Evolutionary conservation across 106 monocot genomes (phyloP), one percentile per base, ranked within the genome.

Genomic region (Agapanthus africanus): DNA sequence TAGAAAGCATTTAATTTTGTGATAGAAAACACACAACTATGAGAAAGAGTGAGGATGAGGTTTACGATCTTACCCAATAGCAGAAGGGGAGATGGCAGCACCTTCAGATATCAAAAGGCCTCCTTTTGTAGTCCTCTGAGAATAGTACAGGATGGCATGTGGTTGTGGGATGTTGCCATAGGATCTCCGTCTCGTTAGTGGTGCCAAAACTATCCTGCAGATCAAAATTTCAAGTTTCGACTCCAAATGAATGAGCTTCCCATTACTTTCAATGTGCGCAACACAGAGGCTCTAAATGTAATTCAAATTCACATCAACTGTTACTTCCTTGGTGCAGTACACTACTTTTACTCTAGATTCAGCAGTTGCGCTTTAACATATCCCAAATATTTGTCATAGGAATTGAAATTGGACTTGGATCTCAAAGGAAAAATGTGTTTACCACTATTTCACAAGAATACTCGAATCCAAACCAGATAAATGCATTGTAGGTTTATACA

Each of bases 11-110:
- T 46, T 5, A 46, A 7, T 8, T 14, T 5, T 14, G 46, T 46
- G 14, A n/a, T 15, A 46, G 6, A 14, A 8, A 46, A 46, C 46
- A 46, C 11, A 46, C 2, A 46, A 52, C 22, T 32, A 59, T 61
- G 32, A 32, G 18, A 61, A 27, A 32, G 6, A 16, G 32, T 14
- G n/a, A n/a, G n/a, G n/a, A n/a, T n/a, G n/a, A 30, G 33, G 34
- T 9, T 61, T 33, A 6, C 32, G 35, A 61, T 35, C 37, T 40
- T 80, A 77, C 77, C 87, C 87, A 56, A 79, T 80, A 65, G 77
- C 84, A 37, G 79, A 82, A 50, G 81, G 79, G 9, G 91, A 91
- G 47, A 91, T 74, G 3, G 71, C 65, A 26, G 82, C 65, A 13
- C 64, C 77, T 66, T 82, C 82, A 2, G 82, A 14, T 39, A 82